Base-by-base conservation (phyloP, 768 basidiomycete genomes). In the Hydnum rufescens region DNA sequence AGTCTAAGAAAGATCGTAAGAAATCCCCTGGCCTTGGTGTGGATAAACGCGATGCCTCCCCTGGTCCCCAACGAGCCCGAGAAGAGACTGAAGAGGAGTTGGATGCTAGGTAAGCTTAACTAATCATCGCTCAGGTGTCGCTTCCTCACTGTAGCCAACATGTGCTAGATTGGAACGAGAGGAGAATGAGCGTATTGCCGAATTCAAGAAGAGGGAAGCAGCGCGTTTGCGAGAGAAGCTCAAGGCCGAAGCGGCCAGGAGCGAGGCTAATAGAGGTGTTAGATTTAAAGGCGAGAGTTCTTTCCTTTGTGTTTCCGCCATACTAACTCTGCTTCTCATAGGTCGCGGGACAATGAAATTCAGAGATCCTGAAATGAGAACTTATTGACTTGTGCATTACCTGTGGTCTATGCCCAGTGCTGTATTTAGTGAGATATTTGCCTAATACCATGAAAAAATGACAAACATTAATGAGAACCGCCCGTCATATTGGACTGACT, bases 71-170 rank as follows among this genome's bases (percentile, higher is more conserved):
- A 3, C 49, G 32, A 3, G 13, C 13, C 54, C 53, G 52, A 32
- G 63, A 65, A 56, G 80, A 82, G 61, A 81, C 78, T 0, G 76
- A 80, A 57, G 82, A 81, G 61, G 78, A 80, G 60, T 82, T 84
- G 55, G 80, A 80, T 58, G 73, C 73, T 1, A 13, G 44, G 44
- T 47, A 47, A 13, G 44, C 25, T 26, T 13, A 47, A n/a, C n/a
- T 47, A 28, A 47, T 13, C 44, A 47, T 28, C 44, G 26, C 26
- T 16, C 19, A 19, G 34, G 19, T 39, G 19, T 39, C 19, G 19
- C 19, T 39, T n/a, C 36, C 13, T 39, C 22, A 39, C 26, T 47
- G 44, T 13, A 13, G 8, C 44, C 44, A 28, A 13, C 26, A 13
- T 16, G 44, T 13, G 26, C 26, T 47, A 67, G 77, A 31, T 63